phyloP scores from a whole-genome alignment of 108 stramenopile species.

The Fragilariopsis cylindrus region DNA sequence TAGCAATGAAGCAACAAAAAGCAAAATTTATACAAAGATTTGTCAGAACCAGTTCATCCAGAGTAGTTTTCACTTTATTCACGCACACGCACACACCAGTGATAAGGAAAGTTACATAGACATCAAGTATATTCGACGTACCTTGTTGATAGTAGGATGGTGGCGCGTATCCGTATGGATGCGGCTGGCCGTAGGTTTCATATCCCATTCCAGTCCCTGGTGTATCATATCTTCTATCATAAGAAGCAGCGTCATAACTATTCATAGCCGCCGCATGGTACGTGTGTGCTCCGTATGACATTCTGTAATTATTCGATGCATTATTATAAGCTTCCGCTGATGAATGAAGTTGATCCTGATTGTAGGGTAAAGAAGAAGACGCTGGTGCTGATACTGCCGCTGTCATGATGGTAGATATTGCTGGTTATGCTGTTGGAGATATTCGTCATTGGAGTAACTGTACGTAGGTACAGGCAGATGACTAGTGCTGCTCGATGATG shows the following conservation, averaged over 20 bases:
- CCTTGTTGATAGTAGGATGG: conserved; percentile 3
- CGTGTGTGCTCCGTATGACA: neutral
- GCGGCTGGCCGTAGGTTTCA: conserved; percentile 2
- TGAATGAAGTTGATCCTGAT: neutral
- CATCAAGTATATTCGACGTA: neutral
- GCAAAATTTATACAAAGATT: no score
- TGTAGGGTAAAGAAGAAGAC: neutral
- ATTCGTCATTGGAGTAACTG: neutral
- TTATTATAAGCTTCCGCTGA: neutral
- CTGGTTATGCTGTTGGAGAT: neutral
- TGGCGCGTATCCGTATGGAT: conserved; percentile 9
- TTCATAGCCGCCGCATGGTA: neutral
- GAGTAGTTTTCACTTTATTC: no score
- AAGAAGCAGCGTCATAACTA: neutral
- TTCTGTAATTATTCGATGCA: neutral
- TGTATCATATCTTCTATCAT: conserved; percentile 3
- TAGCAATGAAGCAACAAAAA: neutral
- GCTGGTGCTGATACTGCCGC: neutral
- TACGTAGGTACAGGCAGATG: neutral
- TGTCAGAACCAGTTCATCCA: no score
- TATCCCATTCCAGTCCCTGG: neutral
- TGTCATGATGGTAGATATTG: neutral
- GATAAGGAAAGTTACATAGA: no score
- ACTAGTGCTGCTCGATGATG: neutral
- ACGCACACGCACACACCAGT: no score